Conservation (phyloP, 148 eudicot species). For the Talinum fruticosum region DNA sequence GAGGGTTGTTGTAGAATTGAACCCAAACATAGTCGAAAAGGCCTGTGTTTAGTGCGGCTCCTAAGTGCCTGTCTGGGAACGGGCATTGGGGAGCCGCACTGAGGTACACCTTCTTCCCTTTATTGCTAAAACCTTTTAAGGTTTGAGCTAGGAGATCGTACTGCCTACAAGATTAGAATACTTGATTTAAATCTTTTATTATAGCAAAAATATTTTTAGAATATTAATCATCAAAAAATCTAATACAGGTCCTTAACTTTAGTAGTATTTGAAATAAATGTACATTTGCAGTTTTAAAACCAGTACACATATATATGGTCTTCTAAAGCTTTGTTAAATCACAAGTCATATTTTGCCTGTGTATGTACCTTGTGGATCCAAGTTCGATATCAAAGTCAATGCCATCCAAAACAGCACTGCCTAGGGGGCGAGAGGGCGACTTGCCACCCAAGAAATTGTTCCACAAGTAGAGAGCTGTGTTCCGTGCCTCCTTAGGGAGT, state of each 20-base stretch:
- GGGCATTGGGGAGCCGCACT: conserved; percentile 36
- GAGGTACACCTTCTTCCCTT: conserved; percentile 20
- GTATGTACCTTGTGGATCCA: conserved; percentile 14
- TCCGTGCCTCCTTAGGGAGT: conserved; percentile 27
- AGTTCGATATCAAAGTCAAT: conserved; percentile 30
- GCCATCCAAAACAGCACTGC: conserved; percentile 26
- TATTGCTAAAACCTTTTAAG: not conserved
- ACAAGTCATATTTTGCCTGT: no score
- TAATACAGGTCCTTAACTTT: no score
- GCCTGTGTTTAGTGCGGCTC: conserved; percentile 18
- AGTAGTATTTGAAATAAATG: no score
- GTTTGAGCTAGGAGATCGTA: conserved; percentile 11
- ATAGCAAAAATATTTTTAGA: no score
- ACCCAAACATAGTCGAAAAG: conserved; percentile 31
- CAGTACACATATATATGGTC: no score
- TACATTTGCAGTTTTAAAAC: no score
- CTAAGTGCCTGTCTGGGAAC: conserved; percentile 20
- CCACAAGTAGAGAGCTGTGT: conserved; percentile 22
- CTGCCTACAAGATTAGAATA: not conserved
- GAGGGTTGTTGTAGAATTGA: conserved; percentile 29
- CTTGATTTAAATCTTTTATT: no score
- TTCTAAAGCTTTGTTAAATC: no score
- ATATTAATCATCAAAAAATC: no score
- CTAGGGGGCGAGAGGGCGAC: conserved; percentile 23
- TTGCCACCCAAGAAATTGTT: conserved; percentile 23